Base-by-base conservation (phyloP, 371 early-diverging fungal genomes). In the Mortierella sp. region DNA sequence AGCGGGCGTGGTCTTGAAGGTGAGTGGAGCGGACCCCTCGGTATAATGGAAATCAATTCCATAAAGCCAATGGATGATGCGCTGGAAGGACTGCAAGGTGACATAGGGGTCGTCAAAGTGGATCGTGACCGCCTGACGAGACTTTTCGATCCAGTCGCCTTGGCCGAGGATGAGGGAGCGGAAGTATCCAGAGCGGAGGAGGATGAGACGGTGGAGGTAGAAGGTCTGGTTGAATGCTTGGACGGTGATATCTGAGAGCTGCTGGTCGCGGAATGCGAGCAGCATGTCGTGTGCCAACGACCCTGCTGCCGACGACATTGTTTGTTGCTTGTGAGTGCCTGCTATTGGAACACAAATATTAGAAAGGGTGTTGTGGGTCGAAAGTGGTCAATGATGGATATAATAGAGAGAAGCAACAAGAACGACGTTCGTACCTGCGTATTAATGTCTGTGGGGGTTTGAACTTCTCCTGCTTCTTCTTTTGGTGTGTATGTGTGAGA, bases 11-110 rank as follows among this genome's bases (percentile, higher is more conserved):
- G 70, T 16, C 56, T 49, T 60, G 55, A 81, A 84, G 3, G 72
- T 70, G 29, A 79, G 65, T 0, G 86, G 86, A 6, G 82, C 86
- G 56, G 65, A 44, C 1, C 79, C 82, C 56, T 84, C 84, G 7
- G 75, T 63, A 48, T 80, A 84, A 49, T 85, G 86, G 70, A 71
- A 85, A 70, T 85, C 86, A 10, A 79, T 82, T 0, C 86, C 86
- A 38, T 85, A 85, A 75, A 85, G 86, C 86, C 86, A 85, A 27
- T 85, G 86, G 54, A 85, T 76, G 63, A 82, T 82, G 35, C 82
- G 72, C 58, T 82, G 86, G 38, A 85, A 85, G 27, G 86, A 72
- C 71, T 81, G 75, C 12, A 85, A 63, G 35, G 82, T 85, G 1
- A 85, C 82, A 46, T 82, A 78, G 14, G 82, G 82, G 60, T 82